Evolutionary conservation across 1,284 basidiomycete genomes (phyloP), one percentile per base, ranked within the genome.

Genomic region (Rhodotorula glutinis): DNA sequence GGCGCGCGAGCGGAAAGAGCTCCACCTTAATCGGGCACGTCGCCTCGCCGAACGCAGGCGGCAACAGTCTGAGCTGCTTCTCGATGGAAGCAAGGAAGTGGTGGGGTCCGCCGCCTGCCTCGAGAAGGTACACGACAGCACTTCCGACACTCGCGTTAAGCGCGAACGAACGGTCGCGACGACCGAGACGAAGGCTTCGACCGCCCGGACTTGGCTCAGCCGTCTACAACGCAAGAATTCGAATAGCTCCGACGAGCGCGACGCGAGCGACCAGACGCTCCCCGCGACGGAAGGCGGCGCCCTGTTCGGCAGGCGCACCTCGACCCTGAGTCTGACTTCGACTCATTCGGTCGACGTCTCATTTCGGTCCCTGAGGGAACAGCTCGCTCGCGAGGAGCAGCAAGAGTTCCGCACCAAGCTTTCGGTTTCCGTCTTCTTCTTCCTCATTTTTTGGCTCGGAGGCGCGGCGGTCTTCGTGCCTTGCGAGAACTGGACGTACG

Each of bases 361-460:
- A 9, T 79, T 77, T 62, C 60, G 71, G 16, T 62, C 74, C 10
- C 79, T 79, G 62, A 76, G 75, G 53, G 65, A 71, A 27, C 64
- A 75, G 38, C 74, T 81, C 52, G 64, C 71, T 14, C 72, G 71
- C n/a, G 80, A 81, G 49, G 83, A 86, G 74, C 14, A 25, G 27
- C 38, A 57, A 30, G 57, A 61, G 17, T 71, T 68, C 13, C 53
- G 51, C 16, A 8, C 43, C 11, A 27, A 83, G 78, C 76, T 84
- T 13, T 82, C 83, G 5, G 81, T 81, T 79, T 59, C 74, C 5
- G 73, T 85, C 44, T 87, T 88, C 73, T 73, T 85, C 44, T 87
- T 88, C 74, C 74, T 85, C 49, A 67, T 82, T 29, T 86, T 87
- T 77, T 86, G 85, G 86, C 77, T 82, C 66, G 83, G 84, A 55